Conservation (phyloP, 306 rosid genomes). For the Cucurbita pepo region DNA sequence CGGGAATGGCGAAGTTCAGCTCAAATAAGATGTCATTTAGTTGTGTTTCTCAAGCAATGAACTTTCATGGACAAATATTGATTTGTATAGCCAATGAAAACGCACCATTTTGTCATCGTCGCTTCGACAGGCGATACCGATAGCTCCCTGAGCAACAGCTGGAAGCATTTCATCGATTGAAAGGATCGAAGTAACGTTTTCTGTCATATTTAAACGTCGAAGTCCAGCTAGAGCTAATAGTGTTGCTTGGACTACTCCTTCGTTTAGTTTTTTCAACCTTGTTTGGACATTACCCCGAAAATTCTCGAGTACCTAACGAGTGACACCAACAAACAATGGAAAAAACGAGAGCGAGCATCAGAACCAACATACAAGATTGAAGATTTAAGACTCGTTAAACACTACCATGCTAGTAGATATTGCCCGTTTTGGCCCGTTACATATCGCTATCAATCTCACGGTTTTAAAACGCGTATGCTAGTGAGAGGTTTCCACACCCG, state of each 20-base stretch:
- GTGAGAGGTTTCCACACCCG: no score
- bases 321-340: constrained; percentile 1
- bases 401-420: no score
- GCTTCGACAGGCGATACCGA: constrained; percentile 48
- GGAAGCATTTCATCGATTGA: constrained; percentile 55
- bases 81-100: not conserved
- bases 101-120: constrained; percentile 60
- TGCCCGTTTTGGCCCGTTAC: no score
- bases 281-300: constrained; percentile 97
- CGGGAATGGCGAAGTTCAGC: not conserved
- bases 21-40: no score
- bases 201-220: constrained; percentile 56
- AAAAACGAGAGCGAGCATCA: not conserved
- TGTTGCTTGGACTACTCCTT: constrained; percentile 93
- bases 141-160: constrained; percentile 62
- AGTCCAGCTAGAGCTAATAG: constrained; percentile 89
- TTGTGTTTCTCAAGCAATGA: no score
- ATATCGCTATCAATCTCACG: no score
- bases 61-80: not conserved
- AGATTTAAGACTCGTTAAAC: not conserved
- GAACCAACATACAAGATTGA: not conserved
- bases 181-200: constrained; percentile 34
- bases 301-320: constrained; percentile 67
- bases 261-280: constrained; percentile 61
- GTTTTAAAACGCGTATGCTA: no score